phyloP scores from a whole-genome alignment of 371 early-diverging fungal genomes.

The Dinochytrium kinnereticum region DNA sequence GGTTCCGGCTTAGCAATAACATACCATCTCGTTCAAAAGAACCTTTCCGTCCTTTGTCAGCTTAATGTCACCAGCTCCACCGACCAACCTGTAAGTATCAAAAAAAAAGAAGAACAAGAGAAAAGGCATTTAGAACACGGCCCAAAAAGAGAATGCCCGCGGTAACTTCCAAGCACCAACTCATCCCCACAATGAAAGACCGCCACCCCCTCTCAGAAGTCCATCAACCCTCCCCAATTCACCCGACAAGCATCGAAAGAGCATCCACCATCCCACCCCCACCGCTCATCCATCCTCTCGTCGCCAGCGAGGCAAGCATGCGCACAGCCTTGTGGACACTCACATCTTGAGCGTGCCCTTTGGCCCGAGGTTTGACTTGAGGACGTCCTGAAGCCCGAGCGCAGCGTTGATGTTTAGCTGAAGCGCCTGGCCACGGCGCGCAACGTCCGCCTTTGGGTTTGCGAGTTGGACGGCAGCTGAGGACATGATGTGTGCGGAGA shows the following conservation, averaged over 20 bases:
- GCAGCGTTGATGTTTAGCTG: constrained; percentile 97
- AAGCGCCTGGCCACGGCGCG: constrained; percentile 98
- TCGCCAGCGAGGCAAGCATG: no score
- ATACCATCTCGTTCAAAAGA: constrained; percentile 95
- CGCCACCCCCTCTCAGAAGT: no score
- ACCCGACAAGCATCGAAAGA: not conserved
- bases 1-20: constrained; percentile 8
- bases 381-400: constrained; percentile 92
- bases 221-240: not conserved
- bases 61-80: constrained; percentile 95
- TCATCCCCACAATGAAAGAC: no score
- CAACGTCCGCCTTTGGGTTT: constrained; percentile 98
- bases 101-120: not conserved
- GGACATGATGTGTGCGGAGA: constrained; percentile 27
- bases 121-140: not conserved
- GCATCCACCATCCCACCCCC: no score
- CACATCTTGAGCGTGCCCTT: constrained; percentile 99
- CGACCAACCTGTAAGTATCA: constrained; percentile 78
- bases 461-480: constrained; percentile 86
- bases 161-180: no score
- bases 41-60: constrained; percentile 98
- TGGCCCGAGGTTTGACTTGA: constrained; percentile 98
- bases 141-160: no score
- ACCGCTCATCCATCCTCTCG: no score
- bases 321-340: constrained; percentile 22